Evolutionary conservation across 2,329 filamentous ascomycete genomes (phyloP).

Genomic region (Berkeleyomyces basicola): DNA sequence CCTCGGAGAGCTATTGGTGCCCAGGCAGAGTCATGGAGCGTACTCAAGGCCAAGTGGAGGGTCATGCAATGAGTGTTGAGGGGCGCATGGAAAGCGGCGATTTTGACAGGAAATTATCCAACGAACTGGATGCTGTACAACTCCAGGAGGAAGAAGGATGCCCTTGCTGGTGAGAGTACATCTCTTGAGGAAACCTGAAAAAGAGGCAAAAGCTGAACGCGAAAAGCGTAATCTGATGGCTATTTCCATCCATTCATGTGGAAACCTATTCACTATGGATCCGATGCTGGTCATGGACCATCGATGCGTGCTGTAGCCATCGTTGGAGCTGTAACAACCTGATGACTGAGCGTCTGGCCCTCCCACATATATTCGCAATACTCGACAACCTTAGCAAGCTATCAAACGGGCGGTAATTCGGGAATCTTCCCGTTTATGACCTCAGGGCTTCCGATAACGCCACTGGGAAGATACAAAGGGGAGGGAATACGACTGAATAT

Average conservation of each 20-base stretch:
- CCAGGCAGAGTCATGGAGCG: conserved; percentile 35
- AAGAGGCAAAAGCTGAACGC: conserved; percentile 16
- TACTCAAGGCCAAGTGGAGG: conserved; percentile 46
- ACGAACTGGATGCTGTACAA: conserved; percentile 31
- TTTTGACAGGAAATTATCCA: conserved; percentile 48
- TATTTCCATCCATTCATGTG: conserved; percentile 94
- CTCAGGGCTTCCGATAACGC: conserved; percentile 86
- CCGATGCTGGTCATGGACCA: conserved; percentile 67
- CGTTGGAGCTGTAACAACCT: conserved; percentile 95
- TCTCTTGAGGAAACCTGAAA: conserved; percentile 10
- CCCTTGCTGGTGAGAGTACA: conserved; percentile 17
- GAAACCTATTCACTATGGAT: conserved; percentile 94
- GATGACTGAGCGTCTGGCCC: conserved; percentile 72
- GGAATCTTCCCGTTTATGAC: conserved; percentile 60
- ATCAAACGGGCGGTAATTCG: conserved; percentile 50
- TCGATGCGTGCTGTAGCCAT: conserved; percentile 81
- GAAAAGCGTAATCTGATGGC: conserved; percentile 46
- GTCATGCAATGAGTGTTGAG: conserved; percentile 63
- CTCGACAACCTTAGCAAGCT: conserved; percentile 47
- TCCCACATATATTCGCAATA: conserved; percentile 72
- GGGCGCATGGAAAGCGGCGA: conserved; percentile 59
- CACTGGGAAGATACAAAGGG: conserved; percentile 40
- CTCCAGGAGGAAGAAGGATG: conserved; percentile 9
- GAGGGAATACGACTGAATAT: conserved; percentile 75
- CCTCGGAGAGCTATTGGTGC: conserved; percentile 29